Evolutionary conservation across 768 basidiomycete genomes (phyloP).

Genomic region (Paxillus rubicundulus): DNA sequence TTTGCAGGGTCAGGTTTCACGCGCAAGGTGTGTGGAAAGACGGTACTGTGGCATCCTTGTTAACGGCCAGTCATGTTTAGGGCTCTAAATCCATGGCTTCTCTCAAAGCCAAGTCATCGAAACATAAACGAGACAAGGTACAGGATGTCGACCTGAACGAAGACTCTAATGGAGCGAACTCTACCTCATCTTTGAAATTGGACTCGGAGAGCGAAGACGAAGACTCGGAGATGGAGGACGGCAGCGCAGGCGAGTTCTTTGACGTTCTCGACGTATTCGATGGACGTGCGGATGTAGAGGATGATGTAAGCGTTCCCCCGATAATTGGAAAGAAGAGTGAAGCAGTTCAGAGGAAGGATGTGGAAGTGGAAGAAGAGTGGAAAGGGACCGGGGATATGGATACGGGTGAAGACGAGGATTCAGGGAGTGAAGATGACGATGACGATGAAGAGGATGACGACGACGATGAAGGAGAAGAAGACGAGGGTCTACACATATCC

Average conservation of each 20-base stretch:
- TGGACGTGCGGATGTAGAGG: constrained; percentile 47
- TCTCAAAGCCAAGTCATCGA: constrained; percentile 21
- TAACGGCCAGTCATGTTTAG: constrained; percentile 8
- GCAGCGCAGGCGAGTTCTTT: constrained; percentile 54
- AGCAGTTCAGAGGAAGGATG: constrained; percentile 49
- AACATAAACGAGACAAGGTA: constrained; percentile 31
- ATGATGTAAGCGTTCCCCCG: constrained; percentile 7
- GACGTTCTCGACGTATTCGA: constrained; percentile 67
- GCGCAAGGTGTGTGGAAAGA: constrained; percentile 11
- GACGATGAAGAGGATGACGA: constrained; percentile 42
- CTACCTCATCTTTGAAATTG: constrained; percentile 17
- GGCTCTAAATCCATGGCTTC: constrained; percentile 18
- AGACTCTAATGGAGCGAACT: constrained; percentile 36
- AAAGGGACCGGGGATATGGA: constrained; percentile 9
- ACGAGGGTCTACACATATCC: constrained; percentile 47
- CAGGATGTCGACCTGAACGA: constrained; percentile 69
- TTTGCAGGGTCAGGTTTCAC: constrained; percentile 60
- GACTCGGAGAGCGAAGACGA: constrained; percentile 28
- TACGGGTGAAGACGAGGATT: constrained; percentile 28
- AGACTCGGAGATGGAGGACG: constrained; percentile 46
- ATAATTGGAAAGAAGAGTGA: constrained; percentile 9
- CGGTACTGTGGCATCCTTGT: not conserved
- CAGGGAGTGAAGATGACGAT: constrained; percentile 25
- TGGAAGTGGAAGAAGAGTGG: constrained; percentile 31
- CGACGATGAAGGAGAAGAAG: constrained; percentile 35